Evolutionary conservation across 129 eudicot species (phyloP).

Genomic region (Saussurea involucrata): DNA sequence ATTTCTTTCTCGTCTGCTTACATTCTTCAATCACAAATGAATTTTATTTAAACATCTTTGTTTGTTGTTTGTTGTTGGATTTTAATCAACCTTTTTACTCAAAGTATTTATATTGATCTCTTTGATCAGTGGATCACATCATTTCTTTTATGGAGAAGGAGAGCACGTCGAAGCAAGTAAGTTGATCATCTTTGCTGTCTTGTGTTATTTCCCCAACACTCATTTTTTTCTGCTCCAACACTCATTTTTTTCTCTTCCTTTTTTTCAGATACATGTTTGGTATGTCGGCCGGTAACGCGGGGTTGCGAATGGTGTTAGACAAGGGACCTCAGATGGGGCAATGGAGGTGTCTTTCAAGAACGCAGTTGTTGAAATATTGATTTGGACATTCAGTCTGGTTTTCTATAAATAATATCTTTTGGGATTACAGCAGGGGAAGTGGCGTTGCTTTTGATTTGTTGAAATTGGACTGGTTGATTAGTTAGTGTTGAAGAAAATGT

Average conservation of each 20-base stretch:
- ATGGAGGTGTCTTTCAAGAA: constrained; percentile 71
- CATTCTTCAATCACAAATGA: background rate
- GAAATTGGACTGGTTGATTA: constrained; percentile 20
- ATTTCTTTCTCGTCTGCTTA: background rate
- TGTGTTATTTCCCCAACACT: background rate
- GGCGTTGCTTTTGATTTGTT: constrained; percentile 16
- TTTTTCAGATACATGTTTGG: constrained; percentile 66
- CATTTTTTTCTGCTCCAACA: background rate
- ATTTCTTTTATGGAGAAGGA: constrained; percentile 74
- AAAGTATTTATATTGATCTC: constrained; percentile 6
- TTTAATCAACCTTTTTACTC: background rate
- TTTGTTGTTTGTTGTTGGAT: background rate
- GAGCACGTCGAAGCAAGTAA: constrained; percentile 71
- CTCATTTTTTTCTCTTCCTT: background rate
- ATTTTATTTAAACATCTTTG: background rate
- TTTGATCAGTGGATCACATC: constrained; percentile 66
- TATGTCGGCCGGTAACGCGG: constrained; percentile 53
- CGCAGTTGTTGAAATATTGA: constrained; percentile 37
- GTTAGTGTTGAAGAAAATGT: constrained; percentile 20
- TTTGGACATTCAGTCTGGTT: constrained; percentile 12
- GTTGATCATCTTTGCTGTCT: constrained; percentile 9
- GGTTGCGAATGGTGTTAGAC: constrained; percentile 68
- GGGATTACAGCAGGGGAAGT: constrained; percentile 4
- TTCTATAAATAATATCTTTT: constrained; percentile 12
- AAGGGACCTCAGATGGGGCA: constrained; percentile 67